Base-by-base conservation (phyloP, 2,329 filamentous ascomycete genomes). In the Pseudogymnoascus sp. region DNA sequence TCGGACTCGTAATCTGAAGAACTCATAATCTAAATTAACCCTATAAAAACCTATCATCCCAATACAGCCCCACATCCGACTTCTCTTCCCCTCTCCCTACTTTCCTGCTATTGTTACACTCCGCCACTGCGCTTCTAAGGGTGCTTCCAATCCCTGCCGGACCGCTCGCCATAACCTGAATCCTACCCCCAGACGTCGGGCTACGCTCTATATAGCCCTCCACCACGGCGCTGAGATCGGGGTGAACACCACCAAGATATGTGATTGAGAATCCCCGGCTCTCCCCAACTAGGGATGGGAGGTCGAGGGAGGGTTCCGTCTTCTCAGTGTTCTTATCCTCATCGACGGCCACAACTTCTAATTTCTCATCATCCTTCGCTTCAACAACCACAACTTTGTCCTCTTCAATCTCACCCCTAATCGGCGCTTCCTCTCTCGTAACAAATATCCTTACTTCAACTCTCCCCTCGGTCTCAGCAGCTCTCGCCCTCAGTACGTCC, bases 81-180 rank as follows among this genome's bases (percentile, higher is more conserved):
- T 76, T 75, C 66, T 80, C 79, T 20, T 85, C 76, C 0, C 83
- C 82, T 60, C 71, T 79, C 83, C 82, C 86, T 8, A 86, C 82
- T 64, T 74, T 78, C 0, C 68, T 65, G 0, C 77, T 79, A 6
- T 76, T 76, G 69, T 86, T 87, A 39, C 76, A 77, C 6, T 66
- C 67, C 1, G 83, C 82, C 4, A 87, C 81, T 1, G 78, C 78
- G 4, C 64, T 70, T 25, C 84, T 74, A 62, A 87, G 66, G 60
- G 84, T 82, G n/a, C 75, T 76, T 5, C 85, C 78, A 80, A 88
- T 84, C 1, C 77, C 75, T 0, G 77, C 76, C 1, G 85, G 85
- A 0, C 85, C 84, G 65, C 83, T 87, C 0, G 79, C 83, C 67
- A 84, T 78, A 0, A 88, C 81, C 0, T 76, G 74, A 0, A 81